Evolutionary conservation across 495 filamentous ascomycete species (phyloP).

Genomic region (Aspergillus homomorphus): DNA sequence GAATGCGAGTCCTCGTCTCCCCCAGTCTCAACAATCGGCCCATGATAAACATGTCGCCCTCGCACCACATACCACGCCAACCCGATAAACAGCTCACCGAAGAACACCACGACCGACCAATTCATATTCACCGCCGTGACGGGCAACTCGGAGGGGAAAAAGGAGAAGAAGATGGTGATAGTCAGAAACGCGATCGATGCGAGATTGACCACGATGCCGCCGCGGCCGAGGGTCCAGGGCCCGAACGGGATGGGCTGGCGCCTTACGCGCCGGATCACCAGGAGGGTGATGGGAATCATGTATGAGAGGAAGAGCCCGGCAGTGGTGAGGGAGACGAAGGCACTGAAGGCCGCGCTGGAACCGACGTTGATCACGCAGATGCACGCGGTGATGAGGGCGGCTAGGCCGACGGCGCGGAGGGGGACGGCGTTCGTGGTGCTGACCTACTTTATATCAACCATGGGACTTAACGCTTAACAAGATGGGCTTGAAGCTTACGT

Average conservation of each 20-base stretch:
- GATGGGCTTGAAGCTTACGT: background rate
- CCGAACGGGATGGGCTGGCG: background rate
- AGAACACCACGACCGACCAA: slow-evolving; percentile 34
- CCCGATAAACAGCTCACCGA: slow-evolving; percentile 31
- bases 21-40: slow-evolving; percentile 32
- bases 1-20: too few relatives aligned
- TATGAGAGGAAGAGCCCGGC: slow-evolving; percentile 38
- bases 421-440: slow-evolving; percentile 6
- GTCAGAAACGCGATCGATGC: background rate
- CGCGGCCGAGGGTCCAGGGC: background rate
- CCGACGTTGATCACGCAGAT: slow-evolving; percentile 32
- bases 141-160: slow-evolving; percentile 32
- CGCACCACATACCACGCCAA: slow-evolving; percentile 37
- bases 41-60: slow-evolving; percentile 35
- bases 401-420: slow-evolving; percentile 10
- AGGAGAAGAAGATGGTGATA: slow-evolving; percentile 37
- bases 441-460: background rate
- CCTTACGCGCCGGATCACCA: background rate
- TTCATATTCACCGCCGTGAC: slow-evolving; percentile 33
- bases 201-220: background rate
- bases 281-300: background rate
- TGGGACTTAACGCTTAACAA: slow-evolving; percentile 17
- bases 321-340: slow-evolving; percentile 44
- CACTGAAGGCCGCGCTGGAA: slow-evolving; percentile 51
- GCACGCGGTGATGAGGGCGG: slow-evolving; percentile 8